Conservation (phyloP, 2,329 filamentous ascomycete genomes). For the Graphilbum ipis-grandicollis region DNA sequence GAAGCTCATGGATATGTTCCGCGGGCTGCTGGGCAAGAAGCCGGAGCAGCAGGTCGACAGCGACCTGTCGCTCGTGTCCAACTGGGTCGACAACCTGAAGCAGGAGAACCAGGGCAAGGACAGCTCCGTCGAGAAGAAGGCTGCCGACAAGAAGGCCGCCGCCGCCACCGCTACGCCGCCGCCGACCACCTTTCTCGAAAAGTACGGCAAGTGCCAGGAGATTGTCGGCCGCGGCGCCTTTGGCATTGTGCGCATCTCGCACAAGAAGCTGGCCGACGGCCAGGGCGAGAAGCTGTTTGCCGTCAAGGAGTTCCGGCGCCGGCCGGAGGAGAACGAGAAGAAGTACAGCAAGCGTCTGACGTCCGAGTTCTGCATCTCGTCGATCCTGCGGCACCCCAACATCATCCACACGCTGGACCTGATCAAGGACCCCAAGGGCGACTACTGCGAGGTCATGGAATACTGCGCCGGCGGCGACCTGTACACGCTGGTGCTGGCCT, state of each 20-base stretch:
- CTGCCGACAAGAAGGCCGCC: neutral
- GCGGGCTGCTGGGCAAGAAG: slow-evolving; percentile 69
- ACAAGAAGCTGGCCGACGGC: slow-evolving; percentile 78
- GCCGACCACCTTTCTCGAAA: slow-evolving; percentile 58
- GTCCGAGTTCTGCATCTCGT: slow-evolving; percentile 96
- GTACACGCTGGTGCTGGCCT: slow-evolving; percentile 81
- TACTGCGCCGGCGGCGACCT: slow-evolving; percentile 94
- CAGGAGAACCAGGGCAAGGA: slow-evolving; percentile 66
- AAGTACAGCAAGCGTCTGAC: slow-evolving; percentile 97
- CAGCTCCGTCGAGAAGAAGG: slow-evolving; percentile 27
- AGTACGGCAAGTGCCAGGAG: slow-evolving; percentile 97
- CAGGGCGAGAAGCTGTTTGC: slow-evolving; percentile 80
- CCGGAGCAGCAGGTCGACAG: slow-evolving; percentile 57
- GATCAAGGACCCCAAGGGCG: slow-evolving; percentile 87
- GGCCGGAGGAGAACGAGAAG: slow-evolving; percentile 86
- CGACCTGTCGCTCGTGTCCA: slow-evolving; percentile 82
- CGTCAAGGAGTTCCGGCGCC: slow-evolving; percentile 92
- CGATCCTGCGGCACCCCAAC: slow-evolving; percentile 88
- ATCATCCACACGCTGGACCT: slow-evolving; percentile 96
- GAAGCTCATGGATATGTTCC: slow-evolving; percentile 84
- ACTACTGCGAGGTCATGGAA: slow-evolving; percentile 99
- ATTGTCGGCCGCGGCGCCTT: slow-evolving; percentile 92
- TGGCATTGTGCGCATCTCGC: slow-evolving; percentile 91
- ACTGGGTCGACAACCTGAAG: slow-evolving; percentile 87
- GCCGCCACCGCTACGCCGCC: slow-evolving; percentile 15